Evolutionary conservation across 2,329 filamentous ascomycete species (phyloP).

Genomic region (Coleophoma crateriformis): DNA sequence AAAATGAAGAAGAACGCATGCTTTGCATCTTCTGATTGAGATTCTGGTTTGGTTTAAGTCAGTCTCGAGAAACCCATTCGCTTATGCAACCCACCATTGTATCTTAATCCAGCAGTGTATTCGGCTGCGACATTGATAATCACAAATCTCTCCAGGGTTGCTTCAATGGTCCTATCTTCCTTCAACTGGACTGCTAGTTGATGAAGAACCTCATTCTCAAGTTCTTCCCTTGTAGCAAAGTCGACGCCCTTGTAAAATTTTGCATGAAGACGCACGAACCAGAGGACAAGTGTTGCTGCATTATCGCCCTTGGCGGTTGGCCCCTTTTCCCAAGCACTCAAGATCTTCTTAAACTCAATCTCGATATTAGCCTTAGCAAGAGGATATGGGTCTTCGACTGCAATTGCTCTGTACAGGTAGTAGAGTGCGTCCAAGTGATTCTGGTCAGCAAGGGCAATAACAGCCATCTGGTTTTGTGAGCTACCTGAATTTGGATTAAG

Average conservation of each 20-base stretch:
- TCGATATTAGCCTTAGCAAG: conserved; percentile 72
- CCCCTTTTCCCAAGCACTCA: conserved; percentile 47
- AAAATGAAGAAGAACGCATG: conserved; percentile 61
- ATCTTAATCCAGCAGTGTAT: conserved; percentile 58
- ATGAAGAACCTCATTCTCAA: conserved; percentile 80
- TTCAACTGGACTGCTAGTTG: conserved; percentile 71
- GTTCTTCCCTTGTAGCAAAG: conserved; percentile 70
- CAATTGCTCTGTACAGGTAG: conserved; percentile 79
- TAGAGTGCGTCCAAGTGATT: conserved; percentile 84
- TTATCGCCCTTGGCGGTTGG: conserved; percentile 15
- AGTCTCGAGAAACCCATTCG: neutral
- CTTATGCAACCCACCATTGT: conserved; percentile 41
- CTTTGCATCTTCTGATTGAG: conserved; percentile 32
- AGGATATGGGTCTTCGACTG: conserved; percentile 68
- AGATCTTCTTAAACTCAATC: conserved; percentile 68
- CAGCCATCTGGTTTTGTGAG: conserved; percentile 85
- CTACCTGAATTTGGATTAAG: conserved; percentile 74
- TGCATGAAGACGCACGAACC: conserved; percentile 84
- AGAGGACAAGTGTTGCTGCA: conserved; percentile 60
- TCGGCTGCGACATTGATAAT: conserved; percentile 85
- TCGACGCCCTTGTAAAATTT: conserved; percentile 73
- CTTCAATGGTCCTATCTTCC: conserved; percentile 58
- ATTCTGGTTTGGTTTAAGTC: conserved; percentile 6
- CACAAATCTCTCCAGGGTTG: conserved; percentile 70
- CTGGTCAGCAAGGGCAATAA: conserved; percentile 72